A percentile compares a stretch with the other conserved stretches of the same genome.
Evolutionary conservation across 176 grass and related monocot species (phyloP).

Genomic region (Aegilops sharonensis): DNA sequence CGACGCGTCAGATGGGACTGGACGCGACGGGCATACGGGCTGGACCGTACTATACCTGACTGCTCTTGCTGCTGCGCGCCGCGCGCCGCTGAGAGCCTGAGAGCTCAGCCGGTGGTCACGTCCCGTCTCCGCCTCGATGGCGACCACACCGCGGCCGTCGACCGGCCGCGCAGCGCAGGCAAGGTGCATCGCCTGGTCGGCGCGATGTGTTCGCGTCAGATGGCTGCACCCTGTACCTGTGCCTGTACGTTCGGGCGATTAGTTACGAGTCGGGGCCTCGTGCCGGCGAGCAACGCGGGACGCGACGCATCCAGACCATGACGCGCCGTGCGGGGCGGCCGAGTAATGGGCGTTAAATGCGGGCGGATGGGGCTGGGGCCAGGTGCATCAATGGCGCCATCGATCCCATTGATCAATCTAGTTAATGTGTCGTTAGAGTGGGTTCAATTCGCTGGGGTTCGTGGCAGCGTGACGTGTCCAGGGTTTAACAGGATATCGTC

Average conservation of each 20-base stretch:
- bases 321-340: not conserved
- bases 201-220: not conserved
- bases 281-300: not conserved
- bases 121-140: not conserved
- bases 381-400: too few relatives aligned
- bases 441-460: not conserved
- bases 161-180: too few relatives aligned
- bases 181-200: not conserved
- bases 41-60: too few relatives aligned
- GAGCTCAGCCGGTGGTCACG: not conserved
- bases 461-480: constrained; percentile 3
- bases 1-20: not conserved
- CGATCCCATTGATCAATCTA: not conserved
- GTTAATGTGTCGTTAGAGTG: not conserved
- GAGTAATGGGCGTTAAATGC: not conserved
- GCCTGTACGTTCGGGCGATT: not conserved
- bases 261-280: not conserved
- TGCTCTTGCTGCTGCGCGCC: too few relatives aligned
- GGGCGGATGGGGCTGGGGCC: not conserved
- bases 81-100: too few relatives aligned
- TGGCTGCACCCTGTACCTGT: not conserved
- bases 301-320: not conserved
- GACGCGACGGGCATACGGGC: not conserved
- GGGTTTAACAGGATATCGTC: not conserved
- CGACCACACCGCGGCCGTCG: not conserved